Percentiles rank a stretch among this genome's conserved stretches.
Evolutionary conservation across 257 asterid genomes (phyloP).

Genomic region (Lantana camara): DNA sequence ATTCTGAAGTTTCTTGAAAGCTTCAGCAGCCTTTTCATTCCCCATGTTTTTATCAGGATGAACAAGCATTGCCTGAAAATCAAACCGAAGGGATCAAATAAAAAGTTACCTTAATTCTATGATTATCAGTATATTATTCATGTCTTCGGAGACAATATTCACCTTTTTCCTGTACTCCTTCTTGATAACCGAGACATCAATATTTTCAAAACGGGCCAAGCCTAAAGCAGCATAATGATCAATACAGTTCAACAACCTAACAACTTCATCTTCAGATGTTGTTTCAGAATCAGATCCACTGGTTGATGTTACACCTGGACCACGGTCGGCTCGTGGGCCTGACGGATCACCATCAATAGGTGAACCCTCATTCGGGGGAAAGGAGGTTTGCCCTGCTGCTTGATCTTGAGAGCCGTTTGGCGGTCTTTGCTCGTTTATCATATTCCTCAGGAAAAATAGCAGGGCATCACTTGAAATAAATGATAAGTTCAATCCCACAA

Average conservation of each 20-base stretch:
- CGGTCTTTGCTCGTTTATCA: slow-evolving; percentile 58
- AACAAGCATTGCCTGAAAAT: slow-evolving; percentile 91
- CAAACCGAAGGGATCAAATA: slow-evolving; percentile 24
- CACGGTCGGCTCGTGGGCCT: slow-evolving; percentile 49
- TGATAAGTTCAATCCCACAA: slow-evolving; percentile 72
- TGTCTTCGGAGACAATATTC: slow-evolving; percentile 24
- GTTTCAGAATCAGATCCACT: slow-evolving; percentile 74
- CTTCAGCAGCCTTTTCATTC: slow-evolving; percentile 93
- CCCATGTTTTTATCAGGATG: slow-evolving; percentile 99
- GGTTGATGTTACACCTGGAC: slow-evolving; percentile 79
- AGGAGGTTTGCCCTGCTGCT: slow-evolving; percentile 56
- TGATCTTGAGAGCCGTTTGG: slow-evolving; percentile 58
- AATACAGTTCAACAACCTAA: slow-evolving; percentile 68
- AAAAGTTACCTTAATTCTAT: neutral
- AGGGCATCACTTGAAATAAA: slow-evolving; percentile 86
- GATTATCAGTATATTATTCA: neutral
- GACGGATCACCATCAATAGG: slow-evolving; percentile 40
- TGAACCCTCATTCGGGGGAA: slow-evolving; percentile 49
- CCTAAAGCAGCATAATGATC: slow-evolving; percentile 94
- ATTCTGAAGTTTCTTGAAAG: slow-evolving; percentile 96
- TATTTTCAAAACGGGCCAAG: slow-evolving; percentile 64
- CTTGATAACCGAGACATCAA: slow-evolving; percentile 73
- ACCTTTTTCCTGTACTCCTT: slow-evolving; percentile 93
- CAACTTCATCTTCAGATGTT: slow-evolving; percentile 86
- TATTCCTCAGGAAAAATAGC: slow-evolving; percentile 64